Conservation (phyloP, 305 asterid species). For the Galium porrigens region DNA sequence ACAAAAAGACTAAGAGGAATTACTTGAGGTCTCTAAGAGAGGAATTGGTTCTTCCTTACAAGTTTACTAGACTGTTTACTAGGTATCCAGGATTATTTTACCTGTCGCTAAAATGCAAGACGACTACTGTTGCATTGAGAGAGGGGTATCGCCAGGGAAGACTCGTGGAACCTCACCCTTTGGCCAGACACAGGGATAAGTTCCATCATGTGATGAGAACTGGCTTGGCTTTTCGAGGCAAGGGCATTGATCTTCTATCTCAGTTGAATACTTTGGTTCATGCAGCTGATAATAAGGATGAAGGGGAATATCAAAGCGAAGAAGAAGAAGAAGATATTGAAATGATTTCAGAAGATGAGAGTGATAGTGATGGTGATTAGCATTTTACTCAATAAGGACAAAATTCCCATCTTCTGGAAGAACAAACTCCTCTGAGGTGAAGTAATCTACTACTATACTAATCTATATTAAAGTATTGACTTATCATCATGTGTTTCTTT, state of each 20-base stretch:
- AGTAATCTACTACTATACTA: too few relatives aligned
- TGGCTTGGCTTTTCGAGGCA: constrained; percentile 54
- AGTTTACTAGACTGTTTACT: constrained; percentile 71
- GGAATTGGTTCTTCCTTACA: constrained; percentile 70
- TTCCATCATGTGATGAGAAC: constrained; percentile 67
- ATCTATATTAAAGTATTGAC: too few relatives aligned
- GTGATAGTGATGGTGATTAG: constrained; percentile 33
- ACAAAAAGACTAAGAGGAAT: constrained; percentile 85
- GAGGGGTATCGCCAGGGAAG: constrained; percentile 72
- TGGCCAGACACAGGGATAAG: constrained; percentile 53
- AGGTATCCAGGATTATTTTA: constrained; percentile 88
- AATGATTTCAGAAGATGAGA: constrained; percentile 37
- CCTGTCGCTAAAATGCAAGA: constrained; percentile 76
- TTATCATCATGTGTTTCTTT: too few relatives aligned
- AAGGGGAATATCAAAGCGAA: constrained; percentile 27
- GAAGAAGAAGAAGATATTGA: constrained; percentile 45
- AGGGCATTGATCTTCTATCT: constrained; percentile 45
- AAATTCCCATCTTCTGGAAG: too few relatives aligned
- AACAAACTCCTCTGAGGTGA: too few relatives aligned
- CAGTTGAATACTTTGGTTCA: constrained; percentile 31
- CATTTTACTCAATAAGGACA: not conserved
- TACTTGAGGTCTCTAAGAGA: constrained; percentile 74
- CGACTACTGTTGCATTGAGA: constrained; percentile 71
- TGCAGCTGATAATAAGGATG: constrained; percentile 19
- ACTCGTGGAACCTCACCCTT: constrained; percentile 45